A percentile compares a stretch with the other conserved stretches of the same genome.
Evolutionary conservation across 768 basidiomycete genomes (phyloP).

Genomic region (Thelephora ganbajun): DNA sequence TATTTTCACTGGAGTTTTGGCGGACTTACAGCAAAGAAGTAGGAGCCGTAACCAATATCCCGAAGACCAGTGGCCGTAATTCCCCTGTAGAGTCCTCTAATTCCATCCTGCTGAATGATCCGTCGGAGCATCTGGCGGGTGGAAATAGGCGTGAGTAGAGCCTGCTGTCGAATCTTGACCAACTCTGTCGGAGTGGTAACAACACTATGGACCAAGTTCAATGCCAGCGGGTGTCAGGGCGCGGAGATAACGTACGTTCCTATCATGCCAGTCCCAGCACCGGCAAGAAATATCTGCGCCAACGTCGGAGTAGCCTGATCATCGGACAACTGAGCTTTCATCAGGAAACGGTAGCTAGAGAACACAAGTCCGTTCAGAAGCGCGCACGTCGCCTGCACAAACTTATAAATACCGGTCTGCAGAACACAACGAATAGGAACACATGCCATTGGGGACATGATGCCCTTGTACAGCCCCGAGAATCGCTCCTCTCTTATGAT

Average conservation of each 20-base stretch:
- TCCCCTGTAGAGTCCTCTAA: slow-evolving; percentile 67
- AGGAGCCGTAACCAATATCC: slow-evolving; percentile 75
- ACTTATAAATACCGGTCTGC: neutral
- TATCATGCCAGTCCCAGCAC: slow-evolving; percentile 65
- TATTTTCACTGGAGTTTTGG: slow-evolving; percentile 1
- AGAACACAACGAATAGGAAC: neutral
- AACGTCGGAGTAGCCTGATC: slow-evolving; percentile 43
- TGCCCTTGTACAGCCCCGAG: slow-evolving; percentile 59
- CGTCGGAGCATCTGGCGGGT: slow-evolving; percentile 36
- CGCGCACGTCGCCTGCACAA: slow-evolving; percentile 47
- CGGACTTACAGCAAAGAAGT: slow-evolving; percentile 58
- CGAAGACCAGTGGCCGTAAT: slow-evolving; percentile 58
- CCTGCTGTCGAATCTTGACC: slow-evolving; percentile 77
- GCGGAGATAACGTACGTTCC: slow-evolving; percentile 44
- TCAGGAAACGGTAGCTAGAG: slow-evolving; percentile 68
- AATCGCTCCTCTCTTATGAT: slow-evolving; percentile 62
- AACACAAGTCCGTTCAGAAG: slow-evolving; percentile 82
- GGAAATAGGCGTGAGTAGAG: slow-evolving; percentile 23
- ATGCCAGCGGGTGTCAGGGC: neutral
- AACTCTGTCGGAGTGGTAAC: slow-evolving; percentile 78
- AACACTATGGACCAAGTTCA: slow-evolving; percentile 25
- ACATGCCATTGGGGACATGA: slow-evolving; percentile 67
- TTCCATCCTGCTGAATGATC: slow-evolving; percentile 41
- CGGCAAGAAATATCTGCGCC: slow-evolving; percentile 62
- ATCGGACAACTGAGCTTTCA: slow-evolving; percentile 46